A percentile compares a stretch with the other conserved stretches of the same genome.
These are phyloP conservation scores for Fusarium longipes DNA, from an alignment of 2,329 filamentous ascomycete species.

Conservation along the genomic window DNA sequence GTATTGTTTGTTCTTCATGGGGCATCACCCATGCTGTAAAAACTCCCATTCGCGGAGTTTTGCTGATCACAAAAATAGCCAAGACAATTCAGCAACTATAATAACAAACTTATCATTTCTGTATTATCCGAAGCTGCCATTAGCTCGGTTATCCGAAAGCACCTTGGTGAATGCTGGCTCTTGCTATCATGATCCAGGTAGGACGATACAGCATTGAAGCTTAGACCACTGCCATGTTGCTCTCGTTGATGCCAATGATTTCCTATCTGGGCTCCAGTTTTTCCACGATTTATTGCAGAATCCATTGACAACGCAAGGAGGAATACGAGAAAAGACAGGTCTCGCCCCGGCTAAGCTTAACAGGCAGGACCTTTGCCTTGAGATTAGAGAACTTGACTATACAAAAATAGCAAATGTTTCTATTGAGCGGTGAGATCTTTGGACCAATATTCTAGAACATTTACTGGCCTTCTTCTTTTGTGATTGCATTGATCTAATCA, in stretches of 20 bases:
- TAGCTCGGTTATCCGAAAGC: not conserved
- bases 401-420: not conserved
- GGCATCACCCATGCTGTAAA: slow-evolving; percentile 28
- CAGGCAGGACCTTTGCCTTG: slow-evolving; percentile 20
- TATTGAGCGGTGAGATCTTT: slow-evolving; percentile 38
- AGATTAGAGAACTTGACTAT: not conserved
- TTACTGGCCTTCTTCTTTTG: slow-evolving; percentile 3
- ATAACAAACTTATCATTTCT: not conserved
- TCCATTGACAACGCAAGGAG: slow-evolving; percentile 28
- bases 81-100: not conserved
- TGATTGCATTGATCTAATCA: not conserved
- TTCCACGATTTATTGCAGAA: slow-evolving; percentile 5
- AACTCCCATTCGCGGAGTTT: slow-evolving; percentile 30
- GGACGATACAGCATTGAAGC: slow-evolving; percentile 15
- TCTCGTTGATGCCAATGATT: not conserved
- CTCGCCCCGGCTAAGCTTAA: slow-evolving; percentile 14
- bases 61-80: slow-evolving; percentile 11
- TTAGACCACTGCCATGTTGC: slow-evolving; percentile 23
- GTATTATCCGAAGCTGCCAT: slow-evolving; percentile 8
- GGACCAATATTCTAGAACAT: not conserved
- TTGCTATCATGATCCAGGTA: not conserved
- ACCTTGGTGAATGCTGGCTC: not conserved
- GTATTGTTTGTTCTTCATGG: slow-evolving; percentile 14
- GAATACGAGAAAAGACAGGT: slow-evolving; percentile 37
- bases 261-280: slow-evolving; percentile 15